Conservation (phyloP, 768 basidiomycete species). For the Leucosporidium scottii region DNA sequence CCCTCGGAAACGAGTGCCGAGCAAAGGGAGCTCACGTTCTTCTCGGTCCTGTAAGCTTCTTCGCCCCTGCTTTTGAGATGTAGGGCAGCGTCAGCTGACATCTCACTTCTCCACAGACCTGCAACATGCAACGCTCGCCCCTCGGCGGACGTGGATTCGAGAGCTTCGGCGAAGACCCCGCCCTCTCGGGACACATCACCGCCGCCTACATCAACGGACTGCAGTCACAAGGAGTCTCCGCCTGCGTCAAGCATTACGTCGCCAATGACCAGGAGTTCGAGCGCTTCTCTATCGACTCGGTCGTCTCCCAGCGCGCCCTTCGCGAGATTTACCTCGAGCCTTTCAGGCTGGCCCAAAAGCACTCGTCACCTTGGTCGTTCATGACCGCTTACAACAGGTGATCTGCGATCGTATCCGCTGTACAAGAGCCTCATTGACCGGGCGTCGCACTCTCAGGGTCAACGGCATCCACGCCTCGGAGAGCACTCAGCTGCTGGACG, state of each 20-base stretch:
- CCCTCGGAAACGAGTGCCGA: slow-evolving; percentile 51
- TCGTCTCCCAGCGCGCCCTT: slow-evolving; percentile 32
- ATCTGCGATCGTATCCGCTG: no score
- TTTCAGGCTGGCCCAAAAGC: background rate
- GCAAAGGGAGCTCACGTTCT: slow-evolving; percentile 46
- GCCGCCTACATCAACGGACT: background rate
- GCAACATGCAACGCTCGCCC: slow-evolving; percentile 39
- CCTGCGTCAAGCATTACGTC: slow-evolving; percentile 11
- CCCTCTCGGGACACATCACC: background rate
- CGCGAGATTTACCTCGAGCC: slow-evolving; percentile 41
- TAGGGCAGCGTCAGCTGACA: no score
- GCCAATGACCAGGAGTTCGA: slow-evolving; percentile 47
- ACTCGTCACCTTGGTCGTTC: background rate
- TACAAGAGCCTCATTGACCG: no score
- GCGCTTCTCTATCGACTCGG: slow-evolving; percentile 19
- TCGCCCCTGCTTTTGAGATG: no score
- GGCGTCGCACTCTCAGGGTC: slow-evolving; percentile 32
- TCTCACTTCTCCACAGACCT: slow-evolving; percentile 13
- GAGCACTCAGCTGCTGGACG: slow-evolving; percentile 37
- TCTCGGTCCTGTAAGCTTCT: slow-evolving; percentile 27
- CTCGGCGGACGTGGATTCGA: slow-evolving; percentile 41
- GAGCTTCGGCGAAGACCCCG: slow-evolving; percentile 28
- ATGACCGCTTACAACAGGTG: slow-evolving; percentile 29
- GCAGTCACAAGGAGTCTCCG: background rate
- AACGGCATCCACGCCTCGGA: slow-evolving; percentile 42